These are phyloP conservation scores for Tricholoma furcatifolium DNA, from an alignment of 768 basidiomycete species.

Conservation along the genomic window DNA sequence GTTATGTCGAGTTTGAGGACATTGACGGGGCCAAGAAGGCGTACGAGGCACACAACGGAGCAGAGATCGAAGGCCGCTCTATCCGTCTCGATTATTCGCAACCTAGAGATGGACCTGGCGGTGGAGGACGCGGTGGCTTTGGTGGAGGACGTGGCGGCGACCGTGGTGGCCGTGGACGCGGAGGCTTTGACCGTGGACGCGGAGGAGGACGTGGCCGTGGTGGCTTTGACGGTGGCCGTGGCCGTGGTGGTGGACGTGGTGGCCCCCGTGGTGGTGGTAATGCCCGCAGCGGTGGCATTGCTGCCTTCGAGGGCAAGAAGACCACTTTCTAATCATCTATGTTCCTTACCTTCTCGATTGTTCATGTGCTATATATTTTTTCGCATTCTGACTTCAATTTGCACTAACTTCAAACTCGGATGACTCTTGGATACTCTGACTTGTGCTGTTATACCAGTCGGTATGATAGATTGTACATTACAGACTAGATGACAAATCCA, in stretches of 20 bases:
- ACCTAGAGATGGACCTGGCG: slow-evolving; percentile 57
- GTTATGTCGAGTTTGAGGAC: slow-evolving; percentile 91
- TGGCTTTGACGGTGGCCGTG: slow-evolving; percentile 42
- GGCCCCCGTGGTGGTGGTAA: slow-evolving; percentile 41
- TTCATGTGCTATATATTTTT: slow-evolving; percentile 1
- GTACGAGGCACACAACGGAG: slow-evolving; percentile 61
- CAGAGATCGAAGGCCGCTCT: slow-evolving; percentile 77
- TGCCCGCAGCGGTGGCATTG: slow-evolving; percentile 63
- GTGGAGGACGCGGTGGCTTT: slow-evolving; percentile 32
- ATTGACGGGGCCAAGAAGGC: slow-evolving; percentile 81
- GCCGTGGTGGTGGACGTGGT: slow-evolving; percentile 37
- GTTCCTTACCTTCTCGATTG: background rate
- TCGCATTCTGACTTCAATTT: background rate
- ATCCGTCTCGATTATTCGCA: slow-evolving; percentile 87
- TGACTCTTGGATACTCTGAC: too few relatives aligned
- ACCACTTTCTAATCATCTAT: slow-evolving; percentile 47
- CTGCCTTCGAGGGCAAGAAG: slow-evolving; percentile 66
- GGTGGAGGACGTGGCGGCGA: slow-evolving; percentile 40
- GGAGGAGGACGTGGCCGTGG: slow-evolving; percentile 43
- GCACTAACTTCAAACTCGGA: slow-evolving; percentile 3
- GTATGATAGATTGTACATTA: slow-evolving; percentile 10
- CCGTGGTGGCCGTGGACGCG: slow-evolving; percentile 35
- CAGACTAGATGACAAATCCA: background rate
- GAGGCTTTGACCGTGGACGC: slow-evolving; percentile 39
- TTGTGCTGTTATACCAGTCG: background rate